A percentile compares a stretch with the other conserved stretches of the same genome.
Evolutionary conservation across 176 grass and related monocot genomes (phyloP).

Genomic region (Phoenix roebelenii): DNA sequence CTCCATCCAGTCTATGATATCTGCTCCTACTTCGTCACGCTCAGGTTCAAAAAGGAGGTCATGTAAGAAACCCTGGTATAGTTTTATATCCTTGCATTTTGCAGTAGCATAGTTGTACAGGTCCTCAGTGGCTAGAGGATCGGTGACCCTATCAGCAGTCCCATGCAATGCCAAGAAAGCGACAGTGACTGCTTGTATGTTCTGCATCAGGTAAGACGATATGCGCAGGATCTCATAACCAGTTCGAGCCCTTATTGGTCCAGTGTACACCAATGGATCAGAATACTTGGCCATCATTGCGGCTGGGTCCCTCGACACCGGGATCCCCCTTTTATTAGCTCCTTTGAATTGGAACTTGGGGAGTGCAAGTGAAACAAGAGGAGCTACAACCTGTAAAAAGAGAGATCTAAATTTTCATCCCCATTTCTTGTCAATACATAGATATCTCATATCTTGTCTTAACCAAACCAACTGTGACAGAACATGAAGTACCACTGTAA

Average conservation of each 20-base stretch:
- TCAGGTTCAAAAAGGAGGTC: constrained; percentile 95
- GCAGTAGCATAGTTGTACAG: constrained; percentile 54
- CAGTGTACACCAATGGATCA: constrained; percentile 77
- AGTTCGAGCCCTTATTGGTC: constrained; percentile 74
- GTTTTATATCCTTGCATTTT: constrained; percentile 48
- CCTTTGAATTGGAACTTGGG: constrained; percentile 97
- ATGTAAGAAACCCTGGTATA: constrained; percentile 88
- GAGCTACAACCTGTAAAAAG: constrained; percentile 67
- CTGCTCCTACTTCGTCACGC: constrained; percentile 54
- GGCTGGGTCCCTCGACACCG: constrained; percentile 68
- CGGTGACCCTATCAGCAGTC: constrained; percentile 73
- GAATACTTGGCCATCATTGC: constrained; percentile 87
- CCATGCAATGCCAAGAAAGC: constrained; percentile 94
- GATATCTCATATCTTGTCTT: no score
- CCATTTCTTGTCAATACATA: no score
- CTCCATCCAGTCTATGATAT: constrained; percentile 95
- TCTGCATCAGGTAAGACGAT: constrained; percentile 65
- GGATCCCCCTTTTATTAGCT: constrained; percentile 86
- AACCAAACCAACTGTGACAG: no score
- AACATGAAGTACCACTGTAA: no score
- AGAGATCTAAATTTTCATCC: no score
- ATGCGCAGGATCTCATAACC: constrained; percentile 87
- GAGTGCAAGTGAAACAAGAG: constrained; percentile 67
- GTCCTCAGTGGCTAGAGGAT: constrained; percentile 73
- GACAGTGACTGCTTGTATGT: constrained; percentile 54